Evolutionary conservation across 768 basidiomycete species (phyloP).

Genomic region (Lentinula raphanica): DNA sequence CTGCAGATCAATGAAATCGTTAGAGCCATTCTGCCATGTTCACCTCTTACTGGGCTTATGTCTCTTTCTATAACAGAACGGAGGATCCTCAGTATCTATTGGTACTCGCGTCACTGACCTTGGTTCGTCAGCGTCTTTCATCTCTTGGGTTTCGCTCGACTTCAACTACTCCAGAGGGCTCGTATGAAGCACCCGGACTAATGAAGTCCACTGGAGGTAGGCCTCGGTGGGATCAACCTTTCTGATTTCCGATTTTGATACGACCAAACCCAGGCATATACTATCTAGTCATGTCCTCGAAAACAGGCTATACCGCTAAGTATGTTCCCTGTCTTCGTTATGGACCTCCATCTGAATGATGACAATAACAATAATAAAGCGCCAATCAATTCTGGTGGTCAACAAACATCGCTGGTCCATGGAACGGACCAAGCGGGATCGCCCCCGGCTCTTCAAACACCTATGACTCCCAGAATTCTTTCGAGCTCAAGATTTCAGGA

Average conservation of each 20-base stretch:
- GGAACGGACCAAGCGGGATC: neutral
- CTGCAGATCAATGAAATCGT: slow-evolving; percentile 12
- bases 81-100: slow-evolving; percentile 2
- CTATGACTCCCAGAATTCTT: slow-evolving; percentile 9
- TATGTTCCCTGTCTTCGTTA: slow-evolving; percentile 20
- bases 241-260: neutral
- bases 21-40: neutral
- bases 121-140: too few species aligned
- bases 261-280: slow-evolving; percentile 7
- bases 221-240: neutral
- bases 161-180: neutral
- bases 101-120: neutral
- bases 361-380: slow-evolving; percentile 19
- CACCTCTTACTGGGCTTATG: neutral
- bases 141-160: too few species aligned
- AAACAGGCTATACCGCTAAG: slow-evolving; percentile 24
- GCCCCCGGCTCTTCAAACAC: slow-evolving; percentile 4
- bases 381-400: slow-evolving; percentile 13
- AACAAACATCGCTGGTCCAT: neutral
- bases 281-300: slow-evolving; percentile 24
- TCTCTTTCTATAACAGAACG: neutral
- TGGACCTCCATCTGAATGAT: slow-evolving; percentile 19
- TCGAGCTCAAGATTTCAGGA: slow-evolving; percentile 7
- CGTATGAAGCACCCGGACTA: neutral
- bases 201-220: slow-evolving; percentile 1